These are phyloP conservation scores for Penicillium oxalicum DNA, from an alignment of 2,329 filamentous ascomycete species.

Conservation along the genomic window DNA sequence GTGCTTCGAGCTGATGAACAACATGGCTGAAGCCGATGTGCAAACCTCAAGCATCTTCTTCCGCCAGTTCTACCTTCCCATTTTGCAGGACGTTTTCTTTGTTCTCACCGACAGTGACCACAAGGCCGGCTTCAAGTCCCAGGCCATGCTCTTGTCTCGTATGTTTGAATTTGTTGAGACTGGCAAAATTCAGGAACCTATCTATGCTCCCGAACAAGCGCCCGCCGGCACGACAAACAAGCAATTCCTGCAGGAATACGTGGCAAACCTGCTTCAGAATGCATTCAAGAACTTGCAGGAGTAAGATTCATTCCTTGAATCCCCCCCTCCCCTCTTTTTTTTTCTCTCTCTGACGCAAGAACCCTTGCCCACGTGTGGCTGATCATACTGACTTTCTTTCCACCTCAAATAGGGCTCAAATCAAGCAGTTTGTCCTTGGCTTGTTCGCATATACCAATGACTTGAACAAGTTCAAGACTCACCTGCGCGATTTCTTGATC, in stretches of 20 bases:
- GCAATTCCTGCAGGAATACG: conserved; percentile 85
- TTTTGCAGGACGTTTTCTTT: conserved; percentile 96
- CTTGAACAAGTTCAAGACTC: conserved; percentile 89
- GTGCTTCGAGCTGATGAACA: conserved; percentile 95
- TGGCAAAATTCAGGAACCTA: conserved; percentile 85
- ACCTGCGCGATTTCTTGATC: conserved; percentile 93
- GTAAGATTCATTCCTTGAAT: conserved; percentile 49
- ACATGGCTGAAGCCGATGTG: conserved; percentile 87
- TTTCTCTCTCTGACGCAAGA: not conserved
- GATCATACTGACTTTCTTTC: conserved; percentile 31
- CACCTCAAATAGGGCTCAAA: conserved; percentile 60
- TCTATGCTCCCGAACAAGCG: conserved; percentile 81
- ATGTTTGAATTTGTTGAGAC: conserved; percentile 94
- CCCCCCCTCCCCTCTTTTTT: not conserved
- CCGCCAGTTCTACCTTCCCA: conserved; percentile 93
- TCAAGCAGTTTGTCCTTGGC: conserved; percentile 81
- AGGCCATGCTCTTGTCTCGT: conserved; percentile 85
- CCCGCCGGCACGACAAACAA: conserved; percentile 77
- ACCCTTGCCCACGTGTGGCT: conserved; percentile 5
- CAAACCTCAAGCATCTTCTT: conserved; percentile 91
- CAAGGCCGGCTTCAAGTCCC: conserved; percentile 98
- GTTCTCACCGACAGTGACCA: conserved; percentile 96
- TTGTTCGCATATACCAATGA: conserved; percentile 84
- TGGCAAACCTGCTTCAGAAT: conserved; percentile 74
- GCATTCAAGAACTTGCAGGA: conserved; percentile 90